Conservation (phyloP, 2,329 filamentous ascomycete genomes). For the Beauveria sp. region DNA sequence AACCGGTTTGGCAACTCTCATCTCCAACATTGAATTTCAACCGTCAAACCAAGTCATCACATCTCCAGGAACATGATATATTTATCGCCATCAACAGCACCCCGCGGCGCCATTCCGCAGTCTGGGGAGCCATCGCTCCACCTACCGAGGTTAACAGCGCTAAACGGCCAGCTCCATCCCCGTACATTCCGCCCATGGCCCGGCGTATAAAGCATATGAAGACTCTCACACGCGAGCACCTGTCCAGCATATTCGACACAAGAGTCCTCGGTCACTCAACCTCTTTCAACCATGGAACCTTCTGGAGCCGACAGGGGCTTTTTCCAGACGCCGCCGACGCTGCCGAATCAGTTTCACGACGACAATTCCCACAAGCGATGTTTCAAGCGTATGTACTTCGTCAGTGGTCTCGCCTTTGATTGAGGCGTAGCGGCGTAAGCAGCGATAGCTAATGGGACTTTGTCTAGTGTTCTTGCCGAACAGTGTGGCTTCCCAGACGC, state of each 20-base stretch:
- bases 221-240: not conserved
- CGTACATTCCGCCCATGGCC: not conserved
- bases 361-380: slow-evolving; percentile 45
- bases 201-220: not conserved
- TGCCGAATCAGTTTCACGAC: slow-evolving; percentile 50
- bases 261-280: not conserved
- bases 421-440: not conserved
- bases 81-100: not conserved
- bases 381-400: slow-evolving; percentile 36
- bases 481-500: slow-evolving; percentile 29
- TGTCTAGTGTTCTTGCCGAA: slow-evolving; percentile 40
- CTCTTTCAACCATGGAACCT: slow-evolving; percentile 29
- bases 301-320: slow-evolving; percentile 43
- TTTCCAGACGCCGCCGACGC: slow-evolving; percentile 44
- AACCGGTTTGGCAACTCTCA: not conserved
- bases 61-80: too few species aligned
- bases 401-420: not conserved
- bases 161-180: not conserved
- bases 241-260: not conserved
- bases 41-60: not conserved
- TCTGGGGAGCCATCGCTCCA: not conserved
- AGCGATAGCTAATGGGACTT: not conserved
- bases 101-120: not conserved
- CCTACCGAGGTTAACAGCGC: not conserved
- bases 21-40: not conserved